Base-by-base conservation (phyloP, 2,329 filamentous ascomycete species). In the Penicillium sp. region DNA sequence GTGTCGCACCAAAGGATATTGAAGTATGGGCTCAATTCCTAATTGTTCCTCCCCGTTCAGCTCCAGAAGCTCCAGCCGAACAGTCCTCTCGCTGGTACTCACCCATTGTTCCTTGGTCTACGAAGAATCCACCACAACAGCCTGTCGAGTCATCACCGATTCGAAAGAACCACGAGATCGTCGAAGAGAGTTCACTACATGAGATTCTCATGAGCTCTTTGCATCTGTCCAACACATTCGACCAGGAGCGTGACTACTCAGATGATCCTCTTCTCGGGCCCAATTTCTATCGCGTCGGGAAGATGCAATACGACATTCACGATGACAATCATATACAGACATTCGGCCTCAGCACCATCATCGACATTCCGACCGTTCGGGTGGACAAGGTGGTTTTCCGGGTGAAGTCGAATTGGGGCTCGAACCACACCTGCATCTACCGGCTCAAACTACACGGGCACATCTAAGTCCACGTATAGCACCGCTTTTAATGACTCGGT, bases 21-120 rank as follows among this genome's bases (percentile, higher is more conserved):
- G 86, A 91, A 58, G 61, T 91, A 7, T 87, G 84, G 75, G 81
- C 76, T 4, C 70, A 74, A 26, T 75, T 33, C 33, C 13, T 16
- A 14, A 17, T 41, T 11, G 26, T 36, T 7, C 26, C 32, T 20
- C 15, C 33, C 4, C 30, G n/a, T n/a, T n/a, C n/a, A n/a, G 1
- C n/a, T n/a, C n/a, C n/a, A n/a, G n/a, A n/a, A n/a, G n/a, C n/a
- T n/a, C 37, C n/a, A 19, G 20, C 30, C 10, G 14, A 28, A 17
- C 17, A 6, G 11, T 26, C 23, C 14, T 40, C 31, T 5, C 20
- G 20, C 16, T 21, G 20, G 19, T 11, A 27, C 3, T 39, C 36
- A 25, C 14, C 16, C 6, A 15, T 29, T 8, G 13, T 14, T 3
- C 23, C 21, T 5, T 38, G 37, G 31, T n/a, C n/a, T n/a, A n/a